Percentiles rank a stretch among this genome's conserved stretches.
Evolutionary conservation across 2,329 filamentous ascomycete species (phyloP).

Genomic region (Neofusicoccum kwambonambiense): DNA sequence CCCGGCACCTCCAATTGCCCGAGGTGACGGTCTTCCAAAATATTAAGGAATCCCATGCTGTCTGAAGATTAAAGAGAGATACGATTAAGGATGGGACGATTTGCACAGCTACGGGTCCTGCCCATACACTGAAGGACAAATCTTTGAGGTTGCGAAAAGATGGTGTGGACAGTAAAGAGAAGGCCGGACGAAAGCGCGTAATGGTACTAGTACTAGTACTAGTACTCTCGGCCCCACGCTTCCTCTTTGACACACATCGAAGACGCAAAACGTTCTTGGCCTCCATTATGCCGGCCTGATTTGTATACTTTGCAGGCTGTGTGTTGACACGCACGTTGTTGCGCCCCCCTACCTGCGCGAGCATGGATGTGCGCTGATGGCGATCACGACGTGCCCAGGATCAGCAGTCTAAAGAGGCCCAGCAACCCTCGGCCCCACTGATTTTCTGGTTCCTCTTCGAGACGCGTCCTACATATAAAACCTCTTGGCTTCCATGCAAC

Average conservation of each 20-base stretch:
- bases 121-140: neutral
- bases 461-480: neutral
- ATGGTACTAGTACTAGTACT: constrained; percentile 1
- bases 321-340: constrained; percentile 2
- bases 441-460: neutral
- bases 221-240: neutral
- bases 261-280: neutral
- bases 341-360: neutral
- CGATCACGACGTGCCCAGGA: neutral
- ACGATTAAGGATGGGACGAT: neutral
- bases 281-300: constrained; percentile 4
- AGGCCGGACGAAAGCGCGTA: neutral
- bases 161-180: neutral
- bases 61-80: neutral
- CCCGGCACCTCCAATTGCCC: constrained; percentile 31
- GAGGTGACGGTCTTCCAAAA: constrained; percentile 34
- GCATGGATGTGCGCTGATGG: neutral
- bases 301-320: neutral
- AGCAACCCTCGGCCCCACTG: neutral
- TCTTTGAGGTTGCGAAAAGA: neutral
- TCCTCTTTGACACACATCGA: constrained; percentile 3
- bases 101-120: constrained; percentile 3
- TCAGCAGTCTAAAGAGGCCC: neutral
- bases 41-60: constrained; percentile 34
- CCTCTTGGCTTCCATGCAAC: neutral